phyloP scores from a whole-genome alignment of 169 alveolate genomes.

The Perkinsus chesapeaki region DNA sequence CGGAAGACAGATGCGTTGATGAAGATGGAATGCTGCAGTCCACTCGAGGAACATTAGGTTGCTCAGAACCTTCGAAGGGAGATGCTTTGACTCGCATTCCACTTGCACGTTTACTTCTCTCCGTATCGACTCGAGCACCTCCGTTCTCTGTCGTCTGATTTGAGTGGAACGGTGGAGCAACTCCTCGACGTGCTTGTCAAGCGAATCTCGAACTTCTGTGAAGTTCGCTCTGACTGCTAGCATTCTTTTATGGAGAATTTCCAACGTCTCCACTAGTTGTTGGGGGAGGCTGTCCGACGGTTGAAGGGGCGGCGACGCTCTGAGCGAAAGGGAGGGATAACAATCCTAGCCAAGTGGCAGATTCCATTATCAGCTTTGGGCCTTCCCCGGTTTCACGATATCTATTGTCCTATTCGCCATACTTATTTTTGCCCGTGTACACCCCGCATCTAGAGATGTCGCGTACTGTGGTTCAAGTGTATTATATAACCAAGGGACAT shows the following conservation, averaged over 20 bases:
- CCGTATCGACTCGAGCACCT: neutral
- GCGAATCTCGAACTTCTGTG: conserved; percentile 32
- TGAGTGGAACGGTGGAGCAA: conserved; percentile 15
- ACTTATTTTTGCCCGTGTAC: no score
- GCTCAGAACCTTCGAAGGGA: conserved; percentile 20
- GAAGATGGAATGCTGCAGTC: conserved; percentile 21
- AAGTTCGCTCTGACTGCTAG: conserved; percentile 21
- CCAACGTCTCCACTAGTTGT: neutral
- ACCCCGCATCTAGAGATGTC: no score
- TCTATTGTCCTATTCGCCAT: no score
- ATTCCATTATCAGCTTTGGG: no score
- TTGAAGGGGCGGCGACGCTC: conserved; percentile 21
- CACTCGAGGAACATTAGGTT: conserved; percentile 27
- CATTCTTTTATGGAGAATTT: neutral
- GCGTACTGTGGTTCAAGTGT: no score
- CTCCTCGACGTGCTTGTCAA: conserved; percentile 27
- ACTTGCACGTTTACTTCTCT: conserved; percentile 11
- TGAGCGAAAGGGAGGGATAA: conserved; percentile 26
- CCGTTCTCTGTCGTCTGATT: neutral
- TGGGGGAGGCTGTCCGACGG: neutral
- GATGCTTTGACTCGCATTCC: conserved; percentile 7
- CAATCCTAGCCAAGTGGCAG: no score
- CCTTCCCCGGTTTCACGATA: no score
- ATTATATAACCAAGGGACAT: no score
- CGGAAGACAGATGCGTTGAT: neutral